These are phyloP conservation scores for Aspergillus jensenii DNA, from an alignment of 2,329 filamentous ascomycete genomes.

Conservation along the genomic window DNA sequence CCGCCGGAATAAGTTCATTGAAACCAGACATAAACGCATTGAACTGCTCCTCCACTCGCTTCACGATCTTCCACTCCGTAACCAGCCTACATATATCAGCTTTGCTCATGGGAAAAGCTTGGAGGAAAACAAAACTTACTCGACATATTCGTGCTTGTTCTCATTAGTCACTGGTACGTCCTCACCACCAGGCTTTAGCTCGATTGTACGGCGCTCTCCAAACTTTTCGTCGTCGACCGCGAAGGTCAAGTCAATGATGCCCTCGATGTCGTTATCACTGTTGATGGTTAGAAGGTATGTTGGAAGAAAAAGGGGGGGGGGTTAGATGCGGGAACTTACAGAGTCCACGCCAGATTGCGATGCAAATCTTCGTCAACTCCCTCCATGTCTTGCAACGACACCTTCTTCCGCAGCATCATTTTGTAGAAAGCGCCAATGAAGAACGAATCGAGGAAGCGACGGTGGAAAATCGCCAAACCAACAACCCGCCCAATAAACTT, in stretches of 20 bases:
- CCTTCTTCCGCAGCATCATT: constrained; percentile 95
- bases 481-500: constrained; percentile 99
- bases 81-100: constrained; percentile 61
- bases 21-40: constrained; percentile 97
- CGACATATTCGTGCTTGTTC: constrained; percentile 98
- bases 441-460: constrained; percentile 95
- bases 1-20: constrained; percentile 93
- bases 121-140: constrained; percentile 53
- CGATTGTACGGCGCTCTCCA: constrained; percentile 89
- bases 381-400: constrained; percentile 93
- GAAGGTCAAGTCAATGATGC: constrained; percentile 92
- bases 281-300: constrained; percentile 19
- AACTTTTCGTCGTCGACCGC: constrained; percentile 97
- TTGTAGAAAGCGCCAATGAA: constrained; percentile 99
- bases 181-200: constrained; percentile 84
- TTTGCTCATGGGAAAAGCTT: background rate
- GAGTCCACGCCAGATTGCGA: constrained; percentile 91
- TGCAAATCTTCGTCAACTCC: constrained; percentile 98
- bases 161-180: constrained; percentile 97
- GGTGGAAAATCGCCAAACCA: constrained; percentile 95
- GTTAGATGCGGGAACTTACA: constrained; percentile 49
- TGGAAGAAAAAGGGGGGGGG: background rate
- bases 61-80: constrained; percentile 99
- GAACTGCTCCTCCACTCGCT: constrained; percentile 97
- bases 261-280: constrained; percentile 91